Percentiles rank a stretch among this genome's conserved stretches.
These are phyloP conservation scores for Chrysoporthe cubensis DNA, from an alignment of 2,329 filamentous ascomycete genomes.

Conservation along the genomic window DNA sequence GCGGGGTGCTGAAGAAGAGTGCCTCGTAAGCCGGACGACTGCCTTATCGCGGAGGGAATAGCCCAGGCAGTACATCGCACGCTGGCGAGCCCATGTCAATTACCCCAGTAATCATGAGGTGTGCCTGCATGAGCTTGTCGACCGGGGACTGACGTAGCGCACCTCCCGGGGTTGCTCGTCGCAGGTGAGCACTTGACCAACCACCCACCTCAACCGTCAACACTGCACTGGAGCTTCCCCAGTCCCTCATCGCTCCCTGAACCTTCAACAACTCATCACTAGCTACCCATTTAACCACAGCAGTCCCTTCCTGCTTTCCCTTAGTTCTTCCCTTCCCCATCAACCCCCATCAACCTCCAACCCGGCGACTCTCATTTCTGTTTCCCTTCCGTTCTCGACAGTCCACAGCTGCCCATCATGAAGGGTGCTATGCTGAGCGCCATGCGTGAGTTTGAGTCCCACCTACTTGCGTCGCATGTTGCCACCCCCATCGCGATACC, in stretches of 20 bases:
- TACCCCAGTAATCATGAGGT: constrained; percentile 10
- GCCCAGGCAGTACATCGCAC: too few species aligned
- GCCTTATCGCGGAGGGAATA: background rate
- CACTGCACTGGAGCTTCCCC: constrained; percentile 21
- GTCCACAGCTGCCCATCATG: constrained; percentile 64
- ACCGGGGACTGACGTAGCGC: constrained; percentile 21
- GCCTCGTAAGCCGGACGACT: constrained; percentile 14
- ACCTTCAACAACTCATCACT: constrained; percentile 9
- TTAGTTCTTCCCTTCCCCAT: constrained; percentile 7
- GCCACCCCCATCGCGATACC: constrained; percentile 8
- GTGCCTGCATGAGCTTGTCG: constrained; percentile 2
- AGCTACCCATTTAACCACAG: constrained; percentile 11
- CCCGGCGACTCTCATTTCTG: constrained; percentile 4
- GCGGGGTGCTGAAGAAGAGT: background rate
- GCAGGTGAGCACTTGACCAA: constrained; percentile 19
- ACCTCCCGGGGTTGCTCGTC: constrained; percentile 13
- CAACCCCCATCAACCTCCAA: constrained; percentile 12
- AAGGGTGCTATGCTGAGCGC: constrained; percentile 80
- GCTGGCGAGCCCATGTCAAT: constrained; percentile 8
- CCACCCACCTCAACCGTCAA: background rate
- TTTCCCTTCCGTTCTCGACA: background rate
- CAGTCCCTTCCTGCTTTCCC: constrained; percentile 15
- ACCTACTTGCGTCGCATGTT: constrained; percentile 16
- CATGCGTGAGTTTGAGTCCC: constrained; percentile 27
- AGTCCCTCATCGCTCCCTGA: constrained; percentile 11